phyloP scores from a whole-genome alignment of 2,329 filamentous ascomycete genomes.

The Phaeosphaeria sp. region DNA sequence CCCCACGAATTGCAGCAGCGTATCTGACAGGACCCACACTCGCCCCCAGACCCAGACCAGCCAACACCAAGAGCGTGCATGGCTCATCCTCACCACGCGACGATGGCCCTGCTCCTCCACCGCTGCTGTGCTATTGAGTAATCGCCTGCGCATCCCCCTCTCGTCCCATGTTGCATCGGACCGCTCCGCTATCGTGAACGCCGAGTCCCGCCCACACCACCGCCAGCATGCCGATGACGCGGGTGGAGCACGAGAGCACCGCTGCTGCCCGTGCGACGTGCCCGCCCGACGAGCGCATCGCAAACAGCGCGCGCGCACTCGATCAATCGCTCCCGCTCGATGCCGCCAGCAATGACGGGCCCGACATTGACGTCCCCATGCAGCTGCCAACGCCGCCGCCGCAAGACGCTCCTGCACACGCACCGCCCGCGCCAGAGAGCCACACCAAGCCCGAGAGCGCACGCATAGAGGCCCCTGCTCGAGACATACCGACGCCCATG shows the following conservation, averaged over 20 bases:
- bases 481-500: slow-evolving; percentile 49
- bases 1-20: background rate
- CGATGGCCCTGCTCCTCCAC: slow-evolving; percentile 16
- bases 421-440: slow-evolving; percentile 24
- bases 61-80: slow-evolving; percentile 15
- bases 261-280: slow-evolving; percentile 56
- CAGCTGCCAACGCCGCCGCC: slow-evolving; percentile 48
- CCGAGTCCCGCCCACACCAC: slow-evolving; percentile 26
- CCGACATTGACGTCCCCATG: slow-evolving; percentile 22
- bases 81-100: slow-evolving; percentile 4
- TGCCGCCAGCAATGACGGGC: slow-evolving; percentile 22
- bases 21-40: slow-evolving; percentile 4
- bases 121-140: slow-evolving; percentile 13
- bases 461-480: slow-evolving; percentile 41
- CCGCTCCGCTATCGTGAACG: slow-evolving; percentile 24
- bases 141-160: slow-evolving; percentile 10
- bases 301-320: slow-evolving; percentile 41
- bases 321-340: slow-evolving; percentile 30
- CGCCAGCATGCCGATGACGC: slow-evolving; percentile 58
- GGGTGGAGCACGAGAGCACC: slow-evolving; percentile 50
- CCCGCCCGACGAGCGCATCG: slow-evolving; percentile 54
- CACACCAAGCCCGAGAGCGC: slow-evolving; percentile 39
- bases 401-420: slow-evolving; percentile 29
- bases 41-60: slow-evolving; percentile 20
- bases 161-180: slow-evolving; percentile 27